Conservation (phyloP, 192 early-diverging fungal species). For the Dissophora ornata region DNA sequence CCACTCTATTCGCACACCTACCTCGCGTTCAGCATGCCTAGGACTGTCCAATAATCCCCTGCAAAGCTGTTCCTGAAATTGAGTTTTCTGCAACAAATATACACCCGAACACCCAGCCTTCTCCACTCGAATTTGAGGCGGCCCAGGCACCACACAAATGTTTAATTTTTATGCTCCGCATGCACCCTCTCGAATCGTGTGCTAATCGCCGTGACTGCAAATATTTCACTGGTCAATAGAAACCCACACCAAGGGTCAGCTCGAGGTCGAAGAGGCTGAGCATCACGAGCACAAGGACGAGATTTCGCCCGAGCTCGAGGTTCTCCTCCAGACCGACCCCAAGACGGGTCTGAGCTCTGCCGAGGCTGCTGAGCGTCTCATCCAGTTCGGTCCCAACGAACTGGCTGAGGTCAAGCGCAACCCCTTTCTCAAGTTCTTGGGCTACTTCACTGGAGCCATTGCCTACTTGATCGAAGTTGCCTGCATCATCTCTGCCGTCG, state of each 20-base stretch:
- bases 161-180: too few relatives aligned
- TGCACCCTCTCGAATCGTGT: too few relatives aligned
- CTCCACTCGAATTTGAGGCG: too few relatives aligned
- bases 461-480: slow-evolving; percentile 92
- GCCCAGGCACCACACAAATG: too few relatives aligned
- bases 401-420: slow-evolving; percentile 87
- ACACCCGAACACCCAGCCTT: too few relatives aligned
- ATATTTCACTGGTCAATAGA: slow-evolving; percentile 2
- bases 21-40: too few relatives aligned
- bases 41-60: too few relatives aligned
- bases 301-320: slow-evolving; percentile 85
- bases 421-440: slow-evolving; percentile 85
- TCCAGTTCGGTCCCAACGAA: slow-evolving; percentile 84
- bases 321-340: slow-evolving; percentile 85
- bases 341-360: slow-evolving; percentile 76
- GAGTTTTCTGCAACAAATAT: too few relatives aligned
- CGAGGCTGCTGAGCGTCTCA: slow-evolving; percentile 80
- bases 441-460: slow-evolving; percentile 91
- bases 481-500: slow-evolving; percentile 81
- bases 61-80: not conserved
- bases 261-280: slow-evolving; percentile 75
- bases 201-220: too few relatives aligned
- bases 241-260: slow-evolving; percentile 41
- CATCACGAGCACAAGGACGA: slow-evolving; percentile 82
- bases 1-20: too few relatives aligned